phyloP scores from a whole-genome alignment of 1,284 basidiomycete species.

The Fomitopsis betulina region DNA sequence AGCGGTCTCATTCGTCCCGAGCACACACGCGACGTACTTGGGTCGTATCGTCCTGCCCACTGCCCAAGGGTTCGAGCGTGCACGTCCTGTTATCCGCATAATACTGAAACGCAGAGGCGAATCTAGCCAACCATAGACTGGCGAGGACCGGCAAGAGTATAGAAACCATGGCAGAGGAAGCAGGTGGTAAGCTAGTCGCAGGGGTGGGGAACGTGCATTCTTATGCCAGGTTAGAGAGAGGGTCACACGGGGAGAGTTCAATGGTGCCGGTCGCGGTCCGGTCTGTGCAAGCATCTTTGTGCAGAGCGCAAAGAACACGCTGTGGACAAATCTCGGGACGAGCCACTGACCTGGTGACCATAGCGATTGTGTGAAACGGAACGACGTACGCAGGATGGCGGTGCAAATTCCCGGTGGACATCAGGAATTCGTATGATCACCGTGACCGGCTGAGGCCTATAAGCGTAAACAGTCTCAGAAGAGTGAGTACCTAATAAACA shows the following conservation, averaged over 20 bases:
- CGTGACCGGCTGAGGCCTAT: too few species aligned
- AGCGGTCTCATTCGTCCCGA: background rate
- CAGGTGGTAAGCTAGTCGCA: background rate
- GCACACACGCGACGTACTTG: slow-evolving; percentile 19
- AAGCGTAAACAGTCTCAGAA: too few species aligned
- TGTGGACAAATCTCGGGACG: background rate
- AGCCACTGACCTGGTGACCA: background rate
- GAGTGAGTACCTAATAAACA: too few species aligned
- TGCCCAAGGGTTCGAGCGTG: slow-evolving; percentile 33
- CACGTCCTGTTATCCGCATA: slow-evolving; percentile 20
- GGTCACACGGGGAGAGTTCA: background rate
- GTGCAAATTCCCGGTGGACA: too few species aligned
- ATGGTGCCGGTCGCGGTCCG: background rate
- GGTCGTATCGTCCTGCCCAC: slow-evolving; percentile 38
- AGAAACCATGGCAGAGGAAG: background rate
- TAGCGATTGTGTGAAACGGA: background rate
- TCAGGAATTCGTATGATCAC: too few species aligned
- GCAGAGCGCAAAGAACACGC: background rate
- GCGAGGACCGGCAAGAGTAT: background rate
- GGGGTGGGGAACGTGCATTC: background rate
- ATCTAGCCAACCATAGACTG: background rate
- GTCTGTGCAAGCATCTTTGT: background rate
- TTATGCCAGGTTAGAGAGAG: background rate
- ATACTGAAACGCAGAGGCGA: background rate
- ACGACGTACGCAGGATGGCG: too few species aligned